Base-by-base conservation (phyloP, 2,329 filamentous ascomycete genomes). In the Talaromyces sp. region DNA sequence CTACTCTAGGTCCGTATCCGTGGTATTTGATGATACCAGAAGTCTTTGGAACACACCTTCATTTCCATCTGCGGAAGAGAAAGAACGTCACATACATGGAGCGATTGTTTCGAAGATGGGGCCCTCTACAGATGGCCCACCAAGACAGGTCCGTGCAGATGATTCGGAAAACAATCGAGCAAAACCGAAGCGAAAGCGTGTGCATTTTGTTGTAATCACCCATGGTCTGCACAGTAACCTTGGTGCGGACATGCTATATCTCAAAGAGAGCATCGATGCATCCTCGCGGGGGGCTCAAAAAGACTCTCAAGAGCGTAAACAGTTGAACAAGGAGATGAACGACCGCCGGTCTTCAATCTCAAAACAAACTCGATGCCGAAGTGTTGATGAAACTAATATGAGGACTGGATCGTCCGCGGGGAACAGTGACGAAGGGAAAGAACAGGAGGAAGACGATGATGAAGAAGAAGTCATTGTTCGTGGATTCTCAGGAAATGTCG, bases 171-270 rank as follows among this genome's bases (percentile, higher is more conserved):
- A n/a, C 24, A 48, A 51, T 48, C 17, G 29, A 5, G 61, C 67
- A 14, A 70, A 57, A 64, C 71, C 60, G 64, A 70, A 74, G 50
- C 81, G 77, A 64, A 89, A 87, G 71, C 83, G 83, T 65, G 81
- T 99, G 2, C 94, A 99, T 72, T 79, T 99, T 48, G 94, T 99
- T 26, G 82, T 99, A 35, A 77, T 99, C 55, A 97, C 94, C 0
- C 94, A 99, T 77, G 94, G 94, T 0, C 75, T 99, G 64, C 94
- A 99, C 74, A 96, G 93, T 75, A 99, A 99, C 72, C 81, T 97
- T 12, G 91, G 94, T 5, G 90, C 92, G 24, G 94, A 99, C 72
- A 96, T 99, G 94, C 80, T 99, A 21, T 99, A 90, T 71, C 78
- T 99, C 73, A 99, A 99, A 71, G 94, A 99, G 75, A 96, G 91